phyloP scores from a whole-genome alignment of 2,329 filamentous ascomycete genomes.

The Fonsecaea monophora region DNA sequence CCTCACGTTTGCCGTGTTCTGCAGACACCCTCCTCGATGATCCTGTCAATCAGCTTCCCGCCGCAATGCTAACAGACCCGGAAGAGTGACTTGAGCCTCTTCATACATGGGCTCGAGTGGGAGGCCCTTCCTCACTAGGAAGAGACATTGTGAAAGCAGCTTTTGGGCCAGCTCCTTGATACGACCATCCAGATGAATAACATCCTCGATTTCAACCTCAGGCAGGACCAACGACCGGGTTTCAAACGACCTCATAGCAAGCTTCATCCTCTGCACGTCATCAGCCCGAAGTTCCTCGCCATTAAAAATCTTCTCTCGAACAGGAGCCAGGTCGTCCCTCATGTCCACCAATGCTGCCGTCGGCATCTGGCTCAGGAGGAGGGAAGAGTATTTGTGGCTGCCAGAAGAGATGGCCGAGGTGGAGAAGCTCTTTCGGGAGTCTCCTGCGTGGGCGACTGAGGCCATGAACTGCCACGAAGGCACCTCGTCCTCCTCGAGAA shows the following conservation, averaged over 20 bases:
- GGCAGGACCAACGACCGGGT: conserved; percentile 13
- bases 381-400: conserved; percentile 9
- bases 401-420: not conserved
- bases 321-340: conserved; percentile 2
- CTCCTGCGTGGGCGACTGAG: not conserved
- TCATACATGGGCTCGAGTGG: conserved; percentile 21
- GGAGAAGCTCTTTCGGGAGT: not conserved
- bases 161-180: not conserved
- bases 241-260: conserved; percentile 6
- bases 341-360: not conserved
- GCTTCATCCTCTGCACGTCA: conserved; percentile 6
- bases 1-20: too few species aligned
- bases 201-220: conserved; percentile 1
- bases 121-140: conserved; percentile 13
- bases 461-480: conserved; percentile 20
- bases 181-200: not conserved
- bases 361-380: conserved; percentile 13
- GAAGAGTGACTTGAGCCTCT: conserved; percentile 17
- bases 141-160: conserved; percentile 9
- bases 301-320: conserved; percentile 6
- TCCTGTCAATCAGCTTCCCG: not conserved
- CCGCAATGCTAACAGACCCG: conserved; percentile 13
- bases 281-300: not conserved
- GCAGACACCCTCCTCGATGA: not conserved
- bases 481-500: conserved; percentile 17